Conservation (phyloP, 1,284 basidiomycete genomes). For the Pisolithus thermaeus region DNA sequence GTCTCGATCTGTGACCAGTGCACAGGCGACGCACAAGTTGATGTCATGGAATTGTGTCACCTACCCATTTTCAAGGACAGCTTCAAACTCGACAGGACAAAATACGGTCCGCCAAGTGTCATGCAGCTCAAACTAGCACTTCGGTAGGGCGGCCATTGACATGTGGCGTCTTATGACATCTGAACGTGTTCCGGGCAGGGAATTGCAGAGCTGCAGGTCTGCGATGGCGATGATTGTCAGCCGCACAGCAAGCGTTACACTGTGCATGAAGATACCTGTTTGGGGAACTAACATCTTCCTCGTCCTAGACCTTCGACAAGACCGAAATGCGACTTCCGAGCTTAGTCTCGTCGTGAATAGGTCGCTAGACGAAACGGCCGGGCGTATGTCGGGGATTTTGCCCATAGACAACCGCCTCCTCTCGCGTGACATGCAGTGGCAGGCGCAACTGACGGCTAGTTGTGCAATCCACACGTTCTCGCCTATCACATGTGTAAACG, state of each 20-base stretch:
- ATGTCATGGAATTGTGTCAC: conserved; percentile 15
- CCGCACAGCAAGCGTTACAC: conserved; percentile 13
- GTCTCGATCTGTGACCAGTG: conserved; percentile 15
- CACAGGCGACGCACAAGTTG: conserved; percentile 5
- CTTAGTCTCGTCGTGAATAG: conserved; percentile 18
- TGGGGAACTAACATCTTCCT: conserved; percentile 17
- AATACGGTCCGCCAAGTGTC: conserved; percentile 17
- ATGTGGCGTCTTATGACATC: neutral
- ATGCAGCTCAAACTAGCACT: conserved; percentile 20
- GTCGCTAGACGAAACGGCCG: conserved; percentile 37
- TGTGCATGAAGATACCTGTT: conserved; percentile 18
- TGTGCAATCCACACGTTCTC: conserved; percentile 51
- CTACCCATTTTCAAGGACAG: conserved; percentile 18
- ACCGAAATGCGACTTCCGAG: neutral
- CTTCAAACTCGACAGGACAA: conserved; percentile 14
- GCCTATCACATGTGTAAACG: conserved; percentile 13
- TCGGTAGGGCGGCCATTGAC: conserved; percentile 11
- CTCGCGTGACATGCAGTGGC: conserved; percentile 46
- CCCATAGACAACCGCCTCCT: conserved; percentile 42
- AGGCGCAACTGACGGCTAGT: conserved; percentile 51
- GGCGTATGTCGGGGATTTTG: conserved; percentile 42
- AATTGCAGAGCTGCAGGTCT: conserved; percentile 18
- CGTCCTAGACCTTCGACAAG: conserved; percentile 13
- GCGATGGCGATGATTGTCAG: conserved; percentile 16
- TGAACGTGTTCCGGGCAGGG: conserved; percentile 7